These are phyloP conservation scores for Cutaneotrichosporon spelunceum DNA, from an alignment of 1,284 basidiomycete species.

Conservation along the genomic window DNA sequence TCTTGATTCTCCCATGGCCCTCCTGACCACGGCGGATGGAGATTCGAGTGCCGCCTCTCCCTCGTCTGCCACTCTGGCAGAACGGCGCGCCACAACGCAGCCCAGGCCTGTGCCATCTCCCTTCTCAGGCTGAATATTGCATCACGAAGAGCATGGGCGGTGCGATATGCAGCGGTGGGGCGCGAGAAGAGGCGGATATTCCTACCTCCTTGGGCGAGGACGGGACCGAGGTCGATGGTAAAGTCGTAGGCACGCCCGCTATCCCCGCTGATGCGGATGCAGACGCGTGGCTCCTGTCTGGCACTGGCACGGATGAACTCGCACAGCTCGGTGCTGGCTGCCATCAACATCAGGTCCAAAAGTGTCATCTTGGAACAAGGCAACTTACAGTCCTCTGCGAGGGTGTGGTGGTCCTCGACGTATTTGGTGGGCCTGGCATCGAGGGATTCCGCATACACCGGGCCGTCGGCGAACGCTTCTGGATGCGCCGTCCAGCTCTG, in stretches of 20 bases:
- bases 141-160: neutral
- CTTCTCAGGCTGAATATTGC: neutral
- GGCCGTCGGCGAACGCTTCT: neutral
- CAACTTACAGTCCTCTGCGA: neutral
- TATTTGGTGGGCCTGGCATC: neutral
- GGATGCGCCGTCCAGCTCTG: neutral
- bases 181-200: constrained; percentile 1
- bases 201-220: neutral
- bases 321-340: neutral
- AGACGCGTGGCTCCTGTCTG: neutral
- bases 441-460: neutral
- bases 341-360: neutral
- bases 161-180: neutral
- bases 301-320: neutral
- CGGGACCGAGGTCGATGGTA: neutral
- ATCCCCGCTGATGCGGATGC: neutral
- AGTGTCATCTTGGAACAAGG: too few species aligned
- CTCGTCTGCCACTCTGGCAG: neutral
- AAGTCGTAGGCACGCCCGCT: neutral
- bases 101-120: neutral
- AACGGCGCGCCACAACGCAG: neutral
- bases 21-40: neutral
- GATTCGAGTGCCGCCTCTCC: neutral
- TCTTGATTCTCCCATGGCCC: neutral
- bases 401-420: neutral